Conservation (phyloP, 257 asterid species). For the Solanum stenotomum region DNA sequence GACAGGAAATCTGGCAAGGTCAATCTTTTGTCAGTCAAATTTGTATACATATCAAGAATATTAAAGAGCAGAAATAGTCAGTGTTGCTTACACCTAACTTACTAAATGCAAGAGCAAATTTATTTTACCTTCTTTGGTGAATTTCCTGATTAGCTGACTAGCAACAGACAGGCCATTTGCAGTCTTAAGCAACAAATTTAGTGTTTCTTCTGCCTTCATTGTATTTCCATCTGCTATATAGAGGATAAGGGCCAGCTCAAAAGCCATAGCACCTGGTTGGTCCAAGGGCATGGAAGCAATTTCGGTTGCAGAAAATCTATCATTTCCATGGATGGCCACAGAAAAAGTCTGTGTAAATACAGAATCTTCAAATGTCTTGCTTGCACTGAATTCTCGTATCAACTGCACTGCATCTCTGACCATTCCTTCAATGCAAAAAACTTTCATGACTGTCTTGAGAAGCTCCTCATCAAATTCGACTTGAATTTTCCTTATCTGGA, state of each 20-base stretch:
- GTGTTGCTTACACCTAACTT: background rate
- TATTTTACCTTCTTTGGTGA: slow-evolving; percentile 53
- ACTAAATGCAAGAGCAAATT: background rate
- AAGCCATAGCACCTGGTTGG: slow-evolving; percentile 31
- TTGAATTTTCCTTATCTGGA: slow-evolving; percentile 46
- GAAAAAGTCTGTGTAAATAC: slow-evolving; percentile 32
- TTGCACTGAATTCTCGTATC: slow-evolving; percentile 33
- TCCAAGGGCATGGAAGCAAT: slow-evolving; percentile 24
- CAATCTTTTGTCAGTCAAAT: background rate
- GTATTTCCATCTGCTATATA: slow-evolving; percentile 40
- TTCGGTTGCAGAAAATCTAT: slow-evolving; percentile 15
- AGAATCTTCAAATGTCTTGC: slow-evolving; percentile 26
- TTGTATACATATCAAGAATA: background rate
- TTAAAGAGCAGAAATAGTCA: background rate
- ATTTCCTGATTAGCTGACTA: slow-evolving; percentile 52
- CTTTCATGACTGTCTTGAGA: slow-evolving; percentile 48
- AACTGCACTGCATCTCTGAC: slow-evolving; percentile 44
- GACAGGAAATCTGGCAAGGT: background rate
- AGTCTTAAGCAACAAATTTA: slow-evolving; percentile 40
- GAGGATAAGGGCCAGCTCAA: slow-evolving; percentile 53
- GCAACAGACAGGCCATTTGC: slow-evolving; percentile 50
- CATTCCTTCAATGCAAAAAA: slow-evolving; percentile 79
- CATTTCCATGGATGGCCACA: slow-evolving; percentile 32
- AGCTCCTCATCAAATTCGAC: slow-evolving; percentile 70
- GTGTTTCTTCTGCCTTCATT: slow-evolving; percentile 28